Evolutionary conservation across 2,329 filamentous ascomycete species (phyloP).

Genomic region (Aspergillus oerlinghausenensis): DNA sequence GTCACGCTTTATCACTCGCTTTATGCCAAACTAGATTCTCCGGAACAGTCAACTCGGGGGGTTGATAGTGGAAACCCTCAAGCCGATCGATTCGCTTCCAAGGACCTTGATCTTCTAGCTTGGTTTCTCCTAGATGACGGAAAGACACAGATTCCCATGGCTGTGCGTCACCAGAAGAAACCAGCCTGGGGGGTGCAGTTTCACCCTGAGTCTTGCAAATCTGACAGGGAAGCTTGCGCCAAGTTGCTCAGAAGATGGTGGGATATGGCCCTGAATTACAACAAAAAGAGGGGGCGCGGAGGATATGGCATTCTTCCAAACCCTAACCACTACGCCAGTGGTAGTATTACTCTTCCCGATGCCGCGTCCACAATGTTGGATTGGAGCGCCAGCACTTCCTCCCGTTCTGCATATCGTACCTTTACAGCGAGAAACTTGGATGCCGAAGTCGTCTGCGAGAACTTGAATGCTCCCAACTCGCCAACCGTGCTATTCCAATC

Average conservation of each 20-base stretch:
- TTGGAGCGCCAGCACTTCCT: conserved; percentile 29
- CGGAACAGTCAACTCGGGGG: conserved; percentile 11
- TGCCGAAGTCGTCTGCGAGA: conserved; percentile 31
- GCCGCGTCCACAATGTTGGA: conserved; percentile 46
- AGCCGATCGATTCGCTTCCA: conserved; percentile 9
- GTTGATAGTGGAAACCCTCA: background rate
- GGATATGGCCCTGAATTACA: conserved; percentile 59
- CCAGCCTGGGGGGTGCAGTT: conserved; percentile 89
- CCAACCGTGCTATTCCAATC: conserved; percentile 43
- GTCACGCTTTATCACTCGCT: conserved; percentile 75
- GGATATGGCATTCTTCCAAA: conserved; percentile 16
- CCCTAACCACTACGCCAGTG: conserved; percentile 14
- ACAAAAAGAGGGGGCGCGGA: conserved; percentile 32
- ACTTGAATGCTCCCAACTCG: conserved; percentile 27
- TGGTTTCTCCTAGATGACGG: conserved; percentile 51
- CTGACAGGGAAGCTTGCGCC: conserved; percentile 53
- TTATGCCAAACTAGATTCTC: conserved; percentile 42
- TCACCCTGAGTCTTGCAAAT: conserved; percentile 86
- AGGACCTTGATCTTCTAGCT: conserved; percentile 52
- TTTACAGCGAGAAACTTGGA: conserved; percentile 20
- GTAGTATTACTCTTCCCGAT: conserved; percentile 21
- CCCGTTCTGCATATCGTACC: conserved; percentile 21
- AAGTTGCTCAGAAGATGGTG: conserved; percentile 73
- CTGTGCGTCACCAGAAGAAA: conserved; percentile 59
- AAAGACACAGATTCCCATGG: conserved; percentile 63